These are phyloP conservation scores for Fraxinus pennsylvanica DNA, from an alignment of 257 asterid genomes.

Conservation along the genomic window DNA sequence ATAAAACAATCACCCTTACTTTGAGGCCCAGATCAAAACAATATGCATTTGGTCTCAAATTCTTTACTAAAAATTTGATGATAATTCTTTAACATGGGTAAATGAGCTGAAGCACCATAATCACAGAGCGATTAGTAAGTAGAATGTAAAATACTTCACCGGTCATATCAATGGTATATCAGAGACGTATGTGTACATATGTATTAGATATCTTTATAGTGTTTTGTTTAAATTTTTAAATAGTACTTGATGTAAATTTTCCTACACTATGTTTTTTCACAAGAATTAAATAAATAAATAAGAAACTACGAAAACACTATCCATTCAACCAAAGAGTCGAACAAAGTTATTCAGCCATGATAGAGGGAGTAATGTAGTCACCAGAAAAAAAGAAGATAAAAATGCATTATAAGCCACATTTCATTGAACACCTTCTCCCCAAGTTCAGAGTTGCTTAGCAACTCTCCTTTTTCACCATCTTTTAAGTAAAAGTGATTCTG, in stretches of 20 bases:
- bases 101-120: not conserved
- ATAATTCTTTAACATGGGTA: not conserved
- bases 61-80: not conserved
- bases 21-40: not conserved
- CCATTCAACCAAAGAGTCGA: not conserved
- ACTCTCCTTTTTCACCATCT: not conserved
- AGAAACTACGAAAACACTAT: not conserved
- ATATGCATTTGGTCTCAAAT: not conserved
- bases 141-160: not conserved
- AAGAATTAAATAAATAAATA: too few species aligned
- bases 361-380: not conserved
- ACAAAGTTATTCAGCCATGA: not conserved
- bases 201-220: too few species aligned
- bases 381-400: not conserved
- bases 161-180: not conserved
- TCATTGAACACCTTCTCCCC: not conserved
- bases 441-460: not conserved
- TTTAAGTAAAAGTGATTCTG: not conserved
- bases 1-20: not conserved
- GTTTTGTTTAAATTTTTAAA: too few species aligned
- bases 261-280: not conserved
- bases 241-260: too few species aligned
- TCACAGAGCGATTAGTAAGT: not conserved
- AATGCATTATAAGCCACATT: not conserved
- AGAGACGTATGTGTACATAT: not conserved